Evolutionary conservation across 2,329 filamentous ascomycete species (phyloP), one percentile per base, ranked within the genome.

Genomic region (Fusarium nygamai): DNA sequence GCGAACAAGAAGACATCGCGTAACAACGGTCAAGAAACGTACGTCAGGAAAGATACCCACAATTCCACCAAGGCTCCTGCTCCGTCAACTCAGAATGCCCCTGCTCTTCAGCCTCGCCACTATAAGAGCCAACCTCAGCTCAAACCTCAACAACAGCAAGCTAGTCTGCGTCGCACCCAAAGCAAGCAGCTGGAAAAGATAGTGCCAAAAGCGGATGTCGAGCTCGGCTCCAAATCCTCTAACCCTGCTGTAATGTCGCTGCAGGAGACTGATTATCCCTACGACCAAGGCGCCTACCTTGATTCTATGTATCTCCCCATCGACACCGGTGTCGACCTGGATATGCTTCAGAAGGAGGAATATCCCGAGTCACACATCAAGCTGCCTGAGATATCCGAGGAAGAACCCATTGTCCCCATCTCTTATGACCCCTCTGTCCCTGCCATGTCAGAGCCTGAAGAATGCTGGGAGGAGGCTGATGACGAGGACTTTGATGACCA

Each of bases 381-480:
- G 58, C 80, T 82, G 16, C 74, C 79, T 3, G 78, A 81, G 38
- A 80, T 81, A 36, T 75, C 76, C 3, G 80, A 82, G 53, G 81
- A 82, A 53, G 77, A 78, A n/a, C 71, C 70, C 11, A 64, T 72
- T 33, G 70, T 76, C 16, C 57, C 77, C 19, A 65, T 71, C 22
- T 62, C 73, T 10, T 75, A 77, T 56, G 75, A 78, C n/a, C 65
- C 38, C 13, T 70, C 71, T 12, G 67, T 77, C 13, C 76, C 78
- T 43, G 75, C 79, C 29, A 79, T 83, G 46, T 84, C 81, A 5
- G 83, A 85, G 54, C 77, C 87, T 1, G 92, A 94, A 76, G 93
- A 95, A 80, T 93, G 92, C 77, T 94, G 92, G 92, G 92, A 94
- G 22, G 93, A 95, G 24, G 92, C 93, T 22, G 92, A 96, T 33